phyloP scores from a whole-genome alignment of 495 filamentous ascomycete species.

The Ramalina peruviana region DNA sequence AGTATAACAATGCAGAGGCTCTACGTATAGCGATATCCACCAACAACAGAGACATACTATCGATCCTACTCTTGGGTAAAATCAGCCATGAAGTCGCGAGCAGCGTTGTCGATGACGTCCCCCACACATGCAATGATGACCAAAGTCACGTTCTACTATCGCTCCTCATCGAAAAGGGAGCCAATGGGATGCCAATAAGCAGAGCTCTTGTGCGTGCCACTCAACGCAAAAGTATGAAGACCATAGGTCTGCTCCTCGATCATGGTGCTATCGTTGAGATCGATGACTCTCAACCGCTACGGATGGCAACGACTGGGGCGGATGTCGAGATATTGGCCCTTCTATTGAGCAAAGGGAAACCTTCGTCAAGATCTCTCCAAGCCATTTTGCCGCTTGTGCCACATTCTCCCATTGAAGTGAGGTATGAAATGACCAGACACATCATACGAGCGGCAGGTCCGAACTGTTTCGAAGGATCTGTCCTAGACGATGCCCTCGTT shows the following conservation, averaged over 20 bases:
- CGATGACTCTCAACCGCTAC: conserved; percentile 8
- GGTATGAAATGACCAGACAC: conserved; percentile 5
- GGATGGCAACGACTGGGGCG: conserved; percentile 3
- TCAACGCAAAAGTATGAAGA: neutral
- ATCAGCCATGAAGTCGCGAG: neutral
- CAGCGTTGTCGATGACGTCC: conserved; percentile 3
- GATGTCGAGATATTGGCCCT: conserved; percentile 2
- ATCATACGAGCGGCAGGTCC: conserved; percentile 5
- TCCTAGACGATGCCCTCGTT: conserved; percentile 7
- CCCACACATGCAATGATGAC: neutral
- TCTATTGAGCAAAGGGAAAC: conserved; percentile 8
- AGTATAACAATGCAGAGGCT: conserved; percentile 4
- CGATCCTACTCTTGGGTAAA: conserved; percentile 1
- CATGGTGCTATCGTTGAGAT: conserved; percentile 7
- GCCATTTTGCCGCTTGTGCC: conserved; percentile 5
- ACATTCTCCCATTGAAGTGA: neutral
- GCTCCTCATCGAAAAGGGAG: conserved; percentile 8
- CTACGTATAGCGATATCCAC: conserved; percentile 2
- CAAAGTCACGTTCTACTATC: conserved; percentile 4
- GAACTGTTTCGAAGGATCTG: neutral
- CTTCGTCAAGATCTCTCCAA: conserved; percentile 3
- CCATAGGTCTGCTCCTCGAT: conserved; percentile 6
- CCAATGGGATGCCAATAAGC: conserved; percentile 4
- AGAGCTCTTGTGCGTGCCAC: conserved; percentile 7
- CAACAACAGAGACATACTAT: conserved; percentile 1